Evolutionary conservation across 192 early-diverging fungal species (phyloP), one percentile per base, ranked within the genome.

Genomic region (Jimgerdemannia flammicorona): DNA sequence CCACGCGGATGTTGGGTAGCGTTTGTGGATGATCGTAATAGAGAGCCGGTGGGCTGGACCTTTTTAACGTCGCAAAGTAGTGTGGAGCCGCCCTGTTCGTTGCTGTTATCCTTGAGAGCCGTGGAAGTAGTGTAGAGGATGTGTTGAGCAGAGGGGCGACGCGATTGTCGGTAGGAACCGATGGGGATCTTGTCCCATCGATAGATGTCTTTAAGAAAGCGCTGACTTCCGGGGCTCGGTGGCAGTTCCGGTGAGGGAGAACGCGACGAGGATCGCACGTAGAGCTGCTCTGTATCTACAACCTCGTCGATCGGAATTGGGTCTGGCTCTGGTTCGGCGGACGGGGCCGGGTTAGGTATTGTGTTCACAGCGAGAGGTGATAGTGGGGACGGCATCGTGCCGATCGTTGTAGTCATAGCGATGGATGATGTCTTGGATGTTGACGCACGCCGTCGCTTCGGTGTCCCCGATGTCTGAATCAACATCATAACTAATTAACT

Each of bases 161-260:
- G 80, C 17, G 77, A 79, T 69, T 69, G 66, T 20, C 86, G 79
- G 72, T 85, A 87, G 0, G 83, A 84, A 66, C 86, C 84, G 43
- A 87, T 87, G 3, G 86, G 86, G 17, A 85, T 81, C 63, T 84
- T 81, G 44, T 87, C 76, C 86, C 86, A 87, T 9, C 84, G 84
- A 69, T 78, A 76, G 18, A 87, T 69, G 20, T 87, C 84, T 69
- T 82, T 72, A 2, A 78, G 77, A 59, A 76, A 83, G 40, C 74
- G 73, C n/a, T 74, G 71, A 14, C 66, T 74, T 4, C 42, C 44
- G 40, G 72, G 77, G 4, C 74, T 44, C 14, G 70, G 64, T 59
- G 49, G 49, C 6, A 29, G 29, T 3, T 80, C 79, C n/a, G 85
- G 85, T 18, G 85, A 83, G 3, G 82, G 82, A 0, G 85, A 86